Evolutionary conservation across 352 stramenopile genomes (phyloP), one percentile per base, ranked within the genome.

Genomic region (Phytophthora vignae): DNA sequence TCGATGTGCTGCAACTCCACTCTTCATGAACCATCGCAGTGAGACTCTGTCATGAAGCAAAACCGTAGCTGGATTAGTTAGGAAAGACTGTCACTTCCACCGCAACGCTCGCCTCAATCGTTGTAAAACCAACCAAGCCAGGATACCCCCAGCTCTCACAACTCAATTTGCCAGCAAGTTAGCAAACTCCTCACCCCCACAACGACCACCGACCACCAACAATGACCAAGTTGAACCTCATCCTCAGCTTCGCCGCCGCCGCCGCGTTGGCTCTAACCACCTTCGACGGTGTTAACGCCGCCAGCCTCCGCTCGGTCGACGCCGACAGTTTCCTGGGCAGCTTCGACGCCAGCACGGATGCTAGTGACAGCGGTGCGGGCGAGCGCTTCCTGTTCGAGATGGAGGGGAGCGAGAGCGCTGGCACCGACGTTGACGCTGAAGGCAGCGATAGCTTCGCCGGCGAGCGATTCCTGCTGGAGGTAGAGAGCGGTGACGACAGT

Each of bases 221-320:
- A 29, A 76, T 76, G 69, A 72, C 59, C 57, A 76, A 76, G 64
- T 69, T 76, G 63, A 76, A 55, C 53, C 17, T 59, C 59, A 72
- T 76, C 54, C 53, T 73, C 27, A 73, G 59, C 46, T 69, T 76
- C 57, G 54, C 56, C 9, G 62, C 60, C 25, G 48, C 22, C n/a
- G 38, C 29, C 56, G 57, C 25, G 15, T 31, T 76, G 4, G 57
- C 64, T 5, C 11, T 76, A 42, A n/a, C 62, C 53, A 54, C 40
- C n/a, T 36, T 68, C 31, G 22, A 76, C 21, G n/a, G 36, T 29
- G 62, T 22, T 7, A 67, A 67, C 33, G 68, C 61, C 21, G 55
- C 50, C 62, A 60, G 53, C 44, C 55, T 76, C 29, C 69, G 69
- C 12, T 7, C 60, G 14, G n/a, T 40, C 2, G 38, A 58, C 49